These are phyloP conservation scores for Schizophyllum commune DNA, from an alignment of 1,284 basidiomycete genomes.

Conservation along the genomic window DNA sequence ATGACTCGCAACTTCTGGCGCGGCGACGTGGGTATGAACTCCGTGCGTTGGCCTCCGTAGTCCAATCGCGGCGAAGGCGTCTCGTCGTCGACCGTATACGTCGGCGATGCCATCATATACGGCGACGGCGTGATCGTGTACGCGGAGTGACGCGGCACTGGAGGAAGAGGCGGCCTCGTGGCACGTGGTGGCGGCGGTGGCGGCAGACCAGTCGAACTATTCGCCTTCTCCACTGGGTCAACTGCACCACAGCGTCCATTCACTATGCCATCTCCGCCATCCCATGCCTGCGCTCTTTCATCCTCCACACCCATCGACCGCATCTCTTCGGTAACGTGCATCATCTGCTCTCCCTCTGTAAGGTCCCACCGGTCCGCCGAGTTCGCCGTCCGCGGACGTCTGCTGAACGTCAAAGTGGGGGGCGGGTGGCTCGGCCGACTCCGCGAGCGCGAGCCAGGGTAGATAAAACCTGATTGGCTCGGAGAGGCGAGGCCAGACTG, in stretches of 20 bases:
- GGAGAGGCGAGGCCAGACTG: background rate
- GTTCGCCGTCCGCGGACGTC: background rate
- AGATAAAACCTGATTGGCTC: background rate
- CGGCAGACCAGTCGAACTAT: no score
- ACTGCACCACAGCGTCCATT: no score
- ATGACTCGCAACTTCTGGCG: background rate
- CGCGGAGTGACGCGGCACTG: background rate
- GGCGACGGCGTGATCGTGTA: background rate
- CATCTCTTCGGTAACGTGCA: background rate
- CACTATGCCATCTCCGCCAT: background rate
- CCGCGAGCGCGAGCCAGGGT: background rate
- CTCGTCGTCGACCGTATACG: background rate
- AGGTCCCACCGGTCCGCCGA: background rate
- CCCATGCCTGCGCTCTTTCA: background rate
- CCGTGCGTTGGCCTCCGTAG: background rate
- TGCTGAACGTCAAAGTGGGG: background rate
- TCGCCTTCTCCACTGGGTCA: no score
- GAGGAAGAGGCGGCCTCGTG: background rate
- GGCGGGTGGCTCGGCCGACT: no score
- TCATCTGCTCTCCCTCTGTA: background rate
- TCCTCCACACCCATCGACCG: background rate
- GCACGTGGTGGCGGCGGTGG: no score
- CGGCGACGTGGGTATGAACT: background rate
- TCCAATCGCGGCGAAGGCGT: background rate
- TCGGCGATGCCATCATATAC: background rate